Base-by-base conservation (phyloP, 2,329 filamentous ascomycete genomes). In the Fusarium pseudograminearum region DNA sequence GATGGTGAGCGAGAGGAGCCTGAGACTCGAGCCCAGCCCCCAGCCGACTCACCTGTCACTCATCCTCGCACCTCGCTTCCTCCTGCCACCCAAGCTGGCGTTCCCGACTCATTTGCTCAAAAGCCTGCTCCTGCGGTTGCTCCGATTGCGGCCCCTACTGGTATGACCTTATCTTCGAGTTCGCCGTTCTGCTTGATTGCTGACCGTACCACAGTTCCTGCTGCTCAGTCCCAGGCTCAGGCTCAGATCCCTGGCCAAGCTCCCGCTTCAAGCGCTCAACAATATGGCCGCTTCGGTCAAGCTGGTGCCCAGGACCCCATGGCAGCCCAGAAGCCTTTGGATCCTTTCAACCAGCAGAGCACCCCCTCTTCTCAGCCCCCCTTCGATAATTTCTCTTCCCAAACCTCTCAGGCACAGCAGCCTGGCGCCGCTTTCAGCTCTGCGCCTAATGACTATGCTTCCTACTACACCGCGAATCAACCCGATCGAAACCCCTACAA, bases 1-100 rank as follows among this genome's bases (percentile, higher is more conserved):
- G 96, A 98, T 77, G 94, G 95, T 69, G 94, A 98, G 76, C 90
- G 94, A 67, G 96, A 99, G 82, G 94, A 98, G 80, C 90, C 95
- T 41, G 95, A 98, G 85, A 98, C 96, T 58, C 91, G 95, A 76
- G 90, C 93, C 70, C 95, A 98, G 77, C 94, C 95, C 67, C 95
- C 95, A 30, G 93, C 95, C 72, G 94, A 97, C 78, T 98, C 96
- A 20, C 96, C 96, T 36, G 89, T 95, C 67, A 87, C 93, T 56
- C 90, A 93, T 71, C 95, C 96, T 67, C 90, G 94, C 74, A 91
- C 96, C 67, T 92, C 95, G 15, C 86, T 98, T 28, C 95, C 96
- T 70, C 94, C 94, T 38, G 89, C 87, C 18, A 78, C 83, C 22
- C 86, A 89, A 65, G 80, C 86, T 20, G 80, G 85, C 11, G 82